Percentiles rank a stretch among this genome's conserved stretches.
Evolutionary conservation across 2,329 filamentous ascomycete species (phyloP).

Genomic region (Monascus ruber): DNA sequence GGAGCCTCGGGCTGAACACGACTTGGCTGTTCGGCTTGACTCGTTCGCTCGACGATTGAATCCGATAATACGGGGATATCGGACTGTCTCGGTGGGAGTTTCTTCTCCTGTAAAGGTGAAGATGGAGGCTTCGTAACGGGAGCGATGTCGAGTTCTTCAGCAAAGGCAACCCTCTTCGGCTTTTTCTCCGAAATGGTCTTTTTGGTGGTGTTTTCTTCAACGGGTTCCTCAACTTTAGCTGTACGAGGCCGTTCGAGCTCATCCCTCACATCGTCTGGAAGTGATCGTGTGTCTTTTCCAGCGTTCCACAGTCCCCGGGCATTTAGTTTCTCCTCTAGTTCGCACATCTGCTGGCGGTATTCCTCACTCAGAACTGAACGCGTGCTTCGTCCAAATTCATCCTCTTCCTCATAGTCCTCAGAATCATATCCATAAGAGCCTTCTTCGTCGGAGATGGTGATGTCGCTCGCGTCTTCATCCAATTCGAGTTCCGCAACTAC

Average conservation of each 20-base stretch:
- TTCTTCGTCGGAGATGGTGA: slow-evolving; percentile 42
- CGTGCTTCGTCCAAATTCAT: slow-evolving; percentile 64
- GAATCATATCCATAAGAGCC: slow-evolving; percentile 31
- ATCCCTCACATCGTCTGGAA: slow-evolving; percentile 21
- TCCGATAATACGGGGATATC: slow-evolving; percentile 28
- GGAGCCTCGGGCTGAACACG: slow-evolving; percentile 11
- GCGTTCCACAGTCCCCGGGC: slow-evolving; percentile 46
- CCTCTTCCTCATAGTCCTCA: slow-evolving; percentile 54
- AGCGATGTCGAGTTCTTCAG: slow-evolving; percentile 61
- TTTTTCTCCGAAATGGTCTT: slow-evolving; percentile 13
- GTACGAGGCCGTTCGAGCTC: slow-evolving; percentile 17
- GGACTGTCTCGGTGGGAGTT: slow-evolving; percentile 14
- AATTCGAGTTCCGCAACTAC: slow-evolving; percentile 87
- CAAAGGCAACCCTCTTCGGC: slow-evolving; percentile 69
- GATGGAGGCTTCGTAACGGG: slow-evolving; percentile 25
- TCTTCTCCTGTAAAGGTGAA: slow-evolving; percentile 13
- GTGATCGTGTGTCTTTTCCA: slow-evolving; percentile 35
- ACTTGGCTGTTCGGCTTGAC: slow-evolving; percentile 7
- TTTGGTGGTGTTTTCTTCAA: slow-evolving; percentile 2
- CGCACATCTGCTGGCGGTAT: slow-evolving; percentile 72
- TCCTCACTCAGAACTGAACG: slow-evolving; percentile 57
- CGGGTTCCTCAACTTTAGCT: slow-evolving; percentile 13
- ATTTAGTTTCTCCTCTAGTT: slow-evolving; percentile 65
- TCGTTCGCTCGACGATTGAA: slow-evolving; percentile 33
- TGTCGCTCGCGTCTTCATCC: slow-evolving; percentile 50